Evolutionary conservation across 2,329 filamentous ascomycete genomes (phyloP).

Genomic region (Phialocephala sp.): DNA sequence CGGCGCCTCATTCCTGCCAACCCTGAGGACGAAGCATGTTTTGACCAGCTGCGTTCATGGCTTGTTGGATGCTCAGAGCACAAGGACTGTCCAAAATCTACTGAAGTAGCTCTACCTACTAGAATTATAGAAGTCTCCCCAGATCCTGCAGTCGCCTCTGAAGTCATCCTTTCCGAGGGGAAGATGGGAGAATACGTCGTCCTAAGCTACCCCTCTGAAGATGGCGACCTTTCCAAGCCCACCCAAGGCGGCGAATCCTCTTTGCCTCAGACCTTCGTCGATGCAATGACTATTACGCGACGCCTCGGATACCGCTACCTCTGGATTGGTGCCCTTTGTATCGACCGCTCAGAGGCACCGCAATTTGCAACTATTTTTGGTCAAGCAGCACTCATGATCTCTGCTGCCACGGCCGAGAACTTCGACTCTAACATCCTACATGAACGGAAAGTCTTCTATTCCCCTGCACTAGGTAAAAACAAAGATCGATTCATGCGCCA

Average conservation of each 20-base stretch:
- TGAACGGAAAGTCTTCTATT: conserved; percentile 13
- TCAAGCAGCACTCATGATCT: conserved; percentile 18
- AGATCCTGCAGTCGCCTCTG: conserved; percentile 1
- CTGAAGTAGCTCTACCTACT: conserved; percentile 8
- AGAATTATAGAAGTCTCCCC: conserved; percentile 18
- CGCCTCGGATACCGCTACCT: conserved; percentile 19
- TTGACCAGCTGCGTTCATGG: conserved; percentile 16
- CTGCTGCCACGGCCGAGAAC: background rate
- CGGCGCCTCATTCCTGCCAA: conserved; percentile 15
- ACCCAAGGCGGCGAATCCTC: background rate
- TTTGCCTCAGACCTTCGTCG: conserved; percentile 14
- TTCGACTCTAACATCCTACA: background rate
- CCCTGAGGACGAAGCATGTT: conserved; percentile 12
- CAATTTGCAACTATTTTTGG: conserved; percentile 3
- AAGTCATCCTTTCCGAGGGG: conserved; percentile 10
- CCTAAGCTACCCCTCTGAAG: background rate
- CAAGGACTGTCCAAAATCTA: conserved; percentile 6
- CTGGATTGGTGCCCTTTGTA: conserved; percentile 22
- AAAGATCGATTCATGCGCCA: conserved; percentile 14
- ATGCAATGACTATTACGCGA: conserved; percentile 17
- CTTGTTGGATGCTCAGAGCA: conserved; percentile 12
- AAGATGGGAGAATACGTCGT: conserved; percentile 15
- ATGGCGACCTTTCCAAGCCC: background rate
- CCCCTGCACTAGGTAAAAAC: conserved; percentile 16
- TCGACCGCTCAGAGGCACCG: background rate